These are phyloP conservation scores for Paulownia fortunei DNA, from an alignment of 257 asterid species.

Conservation along the genomic window DNA sequence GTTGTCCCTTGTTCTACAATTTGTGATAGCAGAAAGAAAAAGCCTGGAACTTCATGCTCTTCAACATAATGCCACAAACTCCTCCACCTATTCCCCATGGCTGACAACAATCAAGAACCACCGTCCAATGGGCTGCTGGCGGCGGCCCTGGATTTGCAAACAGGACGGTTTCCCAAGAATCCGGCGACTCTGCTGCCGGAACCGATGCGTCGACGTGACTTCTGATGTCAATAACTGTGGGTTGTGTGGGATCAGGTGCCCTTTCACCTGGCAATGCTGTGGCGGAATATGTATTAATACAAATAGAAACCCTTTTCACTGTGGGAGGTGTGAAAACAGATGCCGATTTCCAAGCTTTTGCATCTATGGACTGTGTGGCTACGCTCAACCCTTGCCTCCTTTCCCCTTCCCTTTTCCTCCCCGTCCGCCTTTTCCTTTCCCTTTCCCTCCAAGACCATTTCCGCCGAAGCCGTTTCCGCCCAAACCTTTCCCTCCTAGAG, in stretches of 20 bases:
- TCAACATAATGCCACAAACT: slow-evolving; percentile 27
- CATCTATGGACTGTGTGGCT: slow-evolving; percentile 65
- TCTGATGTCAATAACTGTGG: slow-evolving; percentile 75
- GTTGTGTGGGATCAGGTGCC: slow-evolving; percentile 64
- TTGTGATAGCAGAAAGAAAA: slow-evolving; percentile 23
- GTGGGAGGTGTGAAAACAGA: slow-evolving; percentile 59
- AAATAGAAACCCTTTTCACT: slow-evolving; percentile 56
- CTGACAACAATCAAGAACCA: slow-evolving; percentile 36
- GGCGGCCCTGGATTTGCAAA: slow-evolving; percentile 73
- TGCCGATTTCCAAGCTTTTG: slow-evolving; percentile 56
- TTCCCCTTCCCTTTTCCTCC: slow-evolving; percentile 53
- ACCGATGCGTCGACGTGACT: slow-evolving; percentile 64
- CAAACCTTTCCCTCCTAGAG: slow-evolving; percentile 14
- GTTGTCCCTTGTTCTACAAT: neutral
- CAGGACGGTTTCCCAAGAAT: slow-evolving; percentile 32
- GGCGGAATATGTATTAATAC: slow-evolving; percentile 54
- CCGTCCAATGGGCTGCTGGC: slow-evolving; percentile 55
- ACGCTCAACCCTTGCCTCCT: slow-evolving; percentile 60
- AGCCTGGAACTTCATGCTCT: slow-evolving; percentile 2
- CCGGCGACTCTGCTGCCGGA: slow-evolving; percentile 54
- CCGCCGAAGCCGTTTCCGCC: slow-evolving; percentile 25
- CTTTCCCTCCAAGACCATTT: slow-evolving; percentile 15
- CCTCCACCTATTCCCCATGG: slow-evolving; percentile 47
- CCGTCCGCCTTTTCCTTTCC: slow-evolving; percentile 18
- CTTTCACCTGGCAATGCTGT: slow-evolving; percentile 70